Conservation (phyloP, 805 yeast species). For the Pichia heedii region DNA sequence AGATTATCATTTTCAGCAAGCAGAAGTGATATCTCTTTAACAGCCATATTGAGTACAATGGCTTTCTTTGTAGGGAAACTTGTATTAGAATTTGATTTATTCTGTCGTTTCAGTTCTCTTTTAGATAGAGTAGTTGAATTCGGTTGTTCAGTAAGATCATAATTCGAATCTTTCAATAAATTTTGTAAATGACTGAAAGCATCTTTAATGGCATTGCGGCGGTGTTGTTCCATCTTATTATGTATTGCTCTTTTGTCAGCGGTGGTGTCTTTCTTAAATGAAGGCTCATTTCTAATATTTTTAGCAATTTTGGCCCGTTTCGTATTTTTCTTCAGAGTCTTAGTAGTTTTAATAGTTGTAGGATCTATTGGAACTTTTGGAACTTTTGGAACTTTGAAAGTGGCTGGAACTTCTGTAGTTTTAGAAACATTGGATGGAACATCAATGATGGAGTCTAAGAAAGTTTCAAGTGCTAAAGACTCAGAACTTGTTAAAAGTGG, state of each 20-base stretch:
- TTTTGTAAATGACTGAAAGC: slow-evolving; percentile 29
- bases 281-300: too few species aligned
- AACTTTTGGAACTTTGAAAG: too few species aligned
- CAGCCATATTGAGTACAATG: background rate
- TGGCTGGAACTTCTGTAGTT: background rate
- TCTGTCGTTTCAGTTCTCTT: background rate
- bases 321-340: too few species aligned
- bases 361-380: too few species aligned
- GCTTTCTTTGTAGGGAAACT: background rate
- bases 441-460: slow-evolving; percentile 30
- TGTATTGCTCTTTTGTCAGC: slow-evolving; percentile 31
- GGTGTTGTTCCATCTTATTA: slow-evolving; percentile 30
- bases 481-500: slow-evolving; percentile 26
- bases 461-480: slow-evolving; percentile 26
- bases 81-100: too few species aligned
- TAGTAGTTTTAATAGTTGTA: too few species aligned
- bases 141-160: slow-evolving; percentile 2
- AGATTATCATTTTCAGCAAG: background rate
- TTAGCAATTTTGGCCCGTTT: slow-evolving; percentile 1
- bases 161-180: slow-evolving; percentile 13
- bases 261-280: slow-evolving; percentile 18
- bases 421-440: slow-evolving; percentile 10
- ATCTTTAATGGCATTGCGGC: slow-evolving; percentile 29
- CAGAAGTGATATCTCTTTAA: background rate
- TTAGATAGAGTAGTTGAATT: too few species aligned